Evolutionary conservation across 345 rosid species (phyloP), one percentile per base, ranked within the genome.

Genomic region (Heritiera littoralis): DNA sequence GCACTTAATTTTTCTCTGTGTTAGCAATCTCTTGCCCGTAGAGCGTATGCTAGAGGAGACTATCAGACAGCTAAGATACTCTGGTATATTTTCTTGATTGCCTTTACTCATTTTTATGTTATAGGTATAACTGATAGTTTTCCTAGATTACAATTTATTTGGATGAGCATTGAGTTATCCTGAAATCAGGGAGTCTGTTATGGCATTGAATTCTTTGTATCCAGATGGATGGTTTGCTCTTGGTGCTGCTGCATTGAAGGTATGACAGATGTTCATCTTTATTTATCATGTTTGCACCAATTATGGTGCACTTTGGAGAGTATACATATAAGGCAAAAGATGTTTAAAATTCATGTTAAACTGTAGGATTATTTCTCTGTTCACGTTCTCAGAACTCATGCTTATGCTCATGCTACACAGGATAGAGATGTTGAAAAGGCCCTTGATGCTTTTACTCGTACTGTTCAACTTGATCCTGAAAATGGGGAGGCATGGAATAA

Each of bases 201-300:
- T 95, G 99, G 88, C 94, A 65, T 74, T 93, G 83, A 95, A 95
- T 89, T 93, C 99, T 18, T 85, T 95, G 80, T 92, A 89, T 85
- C 91, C 91, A 18, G 93, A 92, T 88, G 99, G 99, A 77, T 95
- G 99, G 99, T 95, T 91, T 92, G 97, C 96, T 68, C 92, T 95
- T 76, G 99, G 99, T 73, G 84, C 95, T 85, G 98, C 99, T 86
- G 98, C 99, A 30, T 81, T 95, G 84, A 95, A 93, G 98, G 98
- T 94, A 85, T 77, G 30, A 38, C 66, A 55, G 20, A 12, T 54
- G n/a, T 55, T 55, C 7, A 55, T 55, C 20, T 55, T 55, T 55
- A 6, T 55, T 55, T 55, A 0, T 54, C 58, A 54, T 14, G 15
- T 15, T 13, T 54, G 65, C 66, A 71, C 75, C 14, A 38, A 40